These are phyloP conservation scores for Citrus mangshanensis DNA, from an alignment of 345 rosid genomes.

Conservation along the genomic window DNA sequence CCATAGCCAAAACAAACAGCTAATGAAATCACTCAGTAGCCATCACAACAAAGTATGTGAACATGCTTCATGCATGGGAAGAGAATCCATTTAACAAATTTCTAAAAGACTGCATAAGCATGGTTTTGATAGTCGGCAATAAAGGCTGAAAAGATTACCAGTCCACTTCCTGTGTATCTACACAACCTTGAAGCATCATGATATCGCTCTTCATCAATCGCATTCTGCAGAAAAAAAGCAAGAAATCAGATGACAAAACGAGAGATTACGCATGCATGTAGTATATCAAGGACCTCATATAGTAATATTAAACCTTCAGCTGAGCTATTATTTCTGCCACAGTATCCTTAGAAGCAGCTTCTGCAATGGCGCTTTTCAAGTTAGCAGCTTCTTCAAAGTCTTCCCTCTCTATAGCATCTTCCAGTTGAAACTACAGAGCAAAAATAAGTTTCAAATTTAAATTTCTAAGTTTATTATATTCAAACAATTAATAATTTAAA, in stretches of 20 bases:
- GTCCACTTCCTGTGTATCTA: conserved; percentile 75
- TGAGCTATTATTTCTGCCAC: conserved; percentile 78
- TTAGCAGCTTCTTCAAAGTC: conserved; percentile 87
- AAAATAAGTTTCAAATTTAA: not conserved
- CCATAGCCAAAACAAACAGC: not conserved
- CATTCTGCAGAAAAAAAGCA: conserved; percentile 44
- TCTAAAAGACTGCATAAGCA: not conserved
- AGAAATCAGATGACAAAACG: conserved; percentile 14
- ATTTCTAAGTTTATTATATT: not conserved
- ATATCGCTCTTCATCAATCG: conserved; percentile 78
- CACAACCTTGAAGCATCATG: conserved; percentile 82
- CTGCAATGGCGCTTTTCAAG: conserved; percentile 65
- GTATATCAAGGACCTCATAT: not conserved
- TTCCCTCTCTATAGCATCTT: conserved; percentile 83
- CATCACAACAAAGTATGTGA: not conserved
- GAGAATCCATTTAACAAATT: not conserved
- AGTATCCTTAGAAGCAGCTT: conserved; percentile 64
- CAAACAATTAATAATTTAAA: not conserved
- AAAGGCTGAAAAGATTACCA: conserved; percentile 46
- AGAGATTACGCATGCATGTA: conserved; percentile 2
- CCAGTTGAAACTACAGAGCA: conserved; percentile 74
- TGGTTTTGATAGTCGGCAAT: conserved; percentile 1
- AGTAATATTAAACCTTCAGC: conserved; percentile 53
- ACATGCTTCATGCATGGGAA: not conserved
- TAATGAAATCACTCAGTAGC: not conserved